Evolutionary conservation across 1,139 yeast species (phyloP), one percentile per base, ranked within the genome.

Genomic region (Saccharomycopsis hybrid): DNA sequence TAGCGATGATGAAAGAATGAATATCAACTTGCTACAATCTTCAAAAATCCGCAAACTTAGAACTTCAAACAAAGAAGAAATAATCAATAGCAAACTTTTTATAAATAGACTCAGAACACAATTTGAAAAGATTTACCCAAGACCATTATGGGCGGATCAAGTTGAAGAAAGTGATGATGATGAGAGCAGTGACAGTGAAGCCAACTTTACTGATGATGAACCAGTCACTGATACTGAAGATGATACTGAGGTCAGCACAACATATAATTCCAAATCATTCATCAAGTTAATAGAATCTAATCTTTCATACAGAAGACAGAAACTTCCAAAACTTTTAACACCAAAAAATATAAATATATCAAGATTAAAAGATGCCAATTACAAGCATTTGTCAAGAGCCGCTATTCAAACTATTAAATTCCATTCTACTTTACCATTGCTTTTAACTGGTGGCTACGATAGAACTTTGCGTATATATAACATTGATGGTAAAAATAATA

Each of bases 401-500:
- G 96, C 89, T 1, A 78, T 94, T 29, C 97, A 89, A 66, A 71
- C 92, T 0, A 62, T 94, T 46, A 74, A 85, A 9, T 92, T 92
- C 75, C 98, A 94, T 64, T 87, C 86, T 9, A 71, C 77, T 5
- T 94, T 86, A 60, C 96, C 98, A 31, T 69, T 94, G 42, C 68
- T 92, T 45, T 68, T 92, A 54, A 85, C 96, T 0, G 95, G 94
- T 54, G 99, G 99, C 29, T 89, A 84, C 62, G 99, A 94, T 64
- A 77, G 88, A 60, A 85, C 97, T 0, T 65, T 92, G 52, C 73
- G 98, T 60, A 72, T 94, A 30, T 92, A 82, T 64, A 95, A 92
- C 61, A 79, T 90, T 53, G 98, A 92, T 63, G 97, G 97, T n/a
- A 86, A 85, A 62, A 64, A 69, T 53, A 94, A 94, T 63, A 81